A percentile compares a stretch with the other conserved stretches of the same genome.
Evolutionary conservation across 768 basidiomycete species (phyloP).

Genomic region (Sporobolomyces phaffii): DNA sequence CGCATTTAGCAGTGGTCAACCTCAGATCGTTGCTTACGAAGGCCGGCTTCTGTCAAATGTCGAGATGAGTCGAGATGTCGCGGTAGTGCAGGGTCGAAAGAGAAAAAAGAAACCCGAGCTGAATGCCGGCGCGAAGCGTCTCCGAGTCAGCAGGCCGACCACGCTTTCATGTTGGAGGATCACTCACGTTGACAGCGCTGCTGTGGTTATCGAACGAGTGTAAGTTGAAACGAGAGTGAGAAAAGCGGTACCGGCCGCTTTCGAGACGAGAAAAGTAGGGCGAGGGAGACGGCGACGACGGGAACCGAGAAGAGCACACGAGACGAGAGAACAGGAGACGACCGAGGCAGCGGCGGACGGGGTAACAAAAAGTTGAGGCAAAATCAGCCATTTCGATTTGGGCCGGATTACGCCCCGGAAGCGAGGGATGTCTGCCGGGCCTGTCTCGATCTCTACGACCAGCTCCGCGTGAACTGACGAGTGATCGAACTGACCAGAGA

Average conservation of each 20-base stretch:
- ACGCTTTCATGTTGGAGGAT: no score
- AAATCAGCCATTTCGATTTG: constrained; percentile 2
- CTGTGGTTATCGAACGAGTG: neutral
- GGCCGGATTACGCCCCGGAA: neutral
- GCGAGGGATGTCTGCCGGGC: neutral
- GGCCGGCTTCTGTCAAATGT: no score
- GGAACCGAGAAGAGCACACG: neutral
- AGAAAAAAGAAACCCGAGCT: no score
- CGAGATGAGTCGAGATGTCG: no score
- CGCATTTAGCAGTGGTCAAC: no score
- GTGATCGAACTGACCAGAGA: neutral
- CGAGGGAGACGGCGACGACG: no score
- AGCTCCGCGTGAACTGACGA: neutral
- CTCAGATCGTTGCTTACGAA: no score
- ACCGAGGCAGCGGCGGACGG: no score
- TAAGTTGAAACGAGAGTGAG: neutral
- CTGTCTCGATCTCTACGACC: neutral
- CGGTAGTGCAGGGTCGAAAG: neutral
- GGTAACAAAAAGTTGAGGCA: constrained; percentile 1
- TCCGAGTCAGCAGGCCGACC: no score
- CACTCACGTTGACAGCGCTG: constrained; percentile 4
- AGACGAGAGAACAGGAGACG: neutral
- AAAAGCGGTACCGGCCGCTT: constrained; percentile 21
- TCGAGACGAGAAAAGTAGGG: neutral
- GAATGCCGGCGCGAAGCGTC: no score